A percentile compares a stretch with the other conserved stretches of the same genome.
Evolutionary conservation across 176 grass and related monocot species (phyloP).

Genomic region (Carex cristatella): DNA sequence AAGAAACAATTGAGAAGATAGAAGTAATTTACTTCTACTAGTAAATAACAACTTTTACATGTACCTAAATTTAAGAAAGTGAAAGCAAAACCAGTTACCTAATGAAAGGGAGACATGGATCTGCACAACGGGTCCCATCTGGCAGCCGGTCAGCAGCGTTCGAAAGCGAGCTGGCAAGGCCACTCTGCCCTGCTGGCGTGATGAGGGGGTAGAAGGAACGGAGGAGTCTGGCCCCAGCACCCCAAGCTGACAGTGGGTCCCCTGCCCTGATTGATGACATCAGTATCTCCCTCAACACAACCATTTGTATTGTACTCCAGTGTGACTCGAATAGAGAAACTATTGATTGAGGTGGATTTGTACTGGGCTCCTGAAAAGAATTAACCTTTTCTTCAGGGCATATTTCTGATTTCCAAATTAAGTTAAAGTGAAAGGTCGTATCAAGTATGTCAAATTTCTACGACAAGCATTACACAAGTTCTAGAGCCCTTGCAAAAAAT

Average conservation of each 20-base stretch:
- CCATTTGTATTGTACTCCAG: slow-evolving; percentile 98
- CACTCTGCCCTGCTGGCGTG: slow-evolving; percentile 93
- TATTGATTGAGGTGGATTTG: slow-evolving; percentile 47
- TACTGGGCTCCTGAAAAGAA: slow-evolving; percentile 11
- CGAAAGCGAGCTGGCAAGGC: slow-evolving; percentile 83
- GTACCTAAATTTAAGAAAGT: neutral
- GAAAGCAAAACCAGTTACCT: slow-evolving; percentile 34
- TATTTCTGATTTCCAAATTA: neutral
- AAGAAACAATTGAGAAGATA: neutral
- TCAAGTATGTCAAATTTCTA: neutral
- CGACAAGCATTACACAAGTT: neutral
- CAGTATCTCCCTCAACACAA: slow-evolving; percentile 91
- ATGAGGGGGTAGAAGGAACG: slow-evolving; percentile 98
- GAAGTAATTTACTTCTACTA: neutral
- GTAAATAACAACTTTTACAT: neutral
- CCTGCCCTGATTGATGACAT: slow-evolving; percentile 91
- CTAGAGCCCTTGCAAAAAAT: neutral
- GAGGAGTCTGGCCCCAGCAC: slow-evolving; percentile 88
- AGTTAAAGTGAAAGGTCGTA: neutral
- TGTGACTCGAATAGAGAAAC: slow-evolving; percentile 85
- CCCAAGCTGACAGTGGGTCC: slow-evolving; percentile 90
- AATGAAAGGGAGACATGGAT: slow-evolving; percentile 97
- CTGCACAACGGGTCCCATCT: slow-evolving; percentile 84
- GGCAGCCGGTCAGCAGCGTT: slow-evolving; percentile 89
- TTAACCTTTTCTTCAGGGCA: neutral